Percentiles rank a stretch among this genome's conserved stretches.
Conservation (phyloP, 306 rosid species). For the Sicyos edulis region DNA sequence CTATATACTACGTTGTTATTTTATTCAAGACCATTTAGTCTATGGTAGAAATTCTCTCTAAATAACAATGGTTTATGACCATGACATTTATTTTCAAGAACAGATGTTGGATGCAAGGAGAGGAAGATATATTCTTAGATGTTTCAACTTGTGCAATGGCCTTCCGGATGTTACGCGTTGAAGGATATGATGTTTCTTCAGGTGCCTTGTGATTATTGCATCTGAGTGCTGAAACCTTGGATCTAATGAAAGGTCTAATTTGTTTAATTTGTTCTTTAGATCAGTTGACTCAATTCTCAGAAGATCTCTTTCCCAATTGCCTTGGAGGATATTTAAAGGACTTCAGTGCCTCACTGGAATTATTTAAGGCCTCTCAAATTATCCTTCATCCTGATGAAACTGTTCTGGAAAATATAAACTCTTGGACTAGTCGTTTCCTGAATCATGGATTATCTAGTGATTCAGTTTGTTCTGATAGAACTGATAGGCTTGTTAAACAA, state of each 20-base stretch:
- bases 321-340: conserved; percentile 71
- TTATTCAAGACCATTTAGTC: not conserved
- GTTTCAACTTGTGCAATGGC: conserved; percentile 72
- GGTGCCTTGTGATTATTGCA: conserved; percentile 30
- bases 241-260: not conserved
- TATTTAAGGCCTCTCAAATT: conserved; percentile 66
- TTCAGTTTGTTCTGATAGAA: conserved; percentile 25
- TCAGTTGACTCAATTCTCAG: conserved; percentile 51
- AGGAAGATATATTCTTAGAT: conserved; percentile 58
- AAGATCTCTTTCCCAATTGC: conserved; percentile 44
- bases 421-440: conserved; percentile 53
- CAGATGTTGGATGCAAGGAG: conserved; percentile 62
- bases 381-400: conserved; percentile 51
- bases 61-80: not conserved
- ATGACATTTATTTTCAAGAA: conserved; percentile 8
- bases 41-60: conserved; percentile 1
- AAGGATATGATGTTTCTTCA: conserved; percentile 74
- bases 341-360: conserved; percentile 49
- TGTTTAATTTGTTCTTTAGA: conserved; percentile 38
- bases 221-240: not conserved
- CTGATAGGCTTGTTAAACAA: conserved; percentile 29
- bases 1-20: not conserved
- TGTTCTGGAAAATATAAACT: conserved; percentile 42
- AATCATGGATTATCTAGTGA: conserved; percentile 30
- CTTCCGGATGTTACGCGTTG: conserved; percentile 54